Evolutionary conservation across 306 rosid species (phyloP).

Genomic region (Carpinus fangiana): DNA sequence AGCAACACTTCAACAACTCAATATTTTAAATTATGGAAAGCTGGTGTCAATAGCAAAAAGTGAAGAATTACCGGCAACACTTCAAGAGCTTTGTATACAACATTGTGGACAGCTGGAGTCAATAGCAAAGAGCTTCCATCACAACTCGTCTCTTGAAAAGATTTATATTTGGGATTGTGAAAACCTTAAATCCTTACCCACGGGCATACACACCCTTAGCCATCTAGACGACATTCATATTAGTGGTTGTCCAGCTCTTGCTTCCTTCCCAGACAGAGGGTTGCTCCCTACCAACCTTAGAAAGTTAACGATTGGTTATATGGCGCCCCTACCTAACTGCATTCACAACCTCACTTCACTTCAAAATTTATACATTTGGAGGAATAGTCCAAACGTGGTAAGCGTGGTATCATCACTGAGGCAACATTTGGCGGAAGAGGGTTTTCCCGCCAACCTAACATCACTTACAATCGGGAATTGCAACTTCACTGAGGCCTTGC

Average conservation of each 20-base stretch:
- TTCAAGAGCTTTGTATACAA: too few relatives aligned
- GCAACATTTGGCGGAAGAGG: too few relatives aligned
- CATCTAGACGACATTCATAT: background rate
- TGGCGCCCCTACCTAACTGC: background rate
- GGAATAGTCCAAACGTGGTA: too few relatives aligned
- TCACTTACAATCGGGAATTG: background rate
- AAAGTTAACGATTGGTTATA: background rate
- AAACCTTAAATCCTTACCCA: too few relatives aligned
- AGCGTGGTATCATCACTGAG: too few relatives aligned
- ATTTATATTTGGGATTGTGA: too few relatives aligned
- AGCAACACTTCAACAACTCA: background rate
- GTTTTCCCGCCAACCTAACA: conserved; percentile 20
- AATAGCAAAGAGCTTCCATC: too few relatives aligned
- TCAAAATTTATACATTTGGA: background rate
- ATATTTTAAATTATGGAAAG: rapidly evolving
- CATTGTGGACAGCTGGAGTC: too few relatives aligned
- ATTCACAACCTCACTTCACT: conserved; percentile 22
- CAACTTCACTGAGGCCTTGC: background rate
- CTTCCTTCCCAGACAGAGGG: conserved; percentile 4
- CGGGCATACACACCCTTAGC: background rate
- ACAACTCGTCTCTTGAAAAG: too few relatives aligned
- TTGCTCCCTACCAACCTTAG: background rate
- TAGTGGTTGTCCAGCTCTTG: conserved; percentile 10
- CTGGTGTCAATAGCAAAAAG: rapidly evolving
- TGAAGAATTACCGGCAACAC: too few relatives aligned